These are phyloP conservation scores for Penicillium occitanis DNA, from an alignment of 2,329 filamentous ascomycete genomes.

Conservation along the genomic window DNA sequence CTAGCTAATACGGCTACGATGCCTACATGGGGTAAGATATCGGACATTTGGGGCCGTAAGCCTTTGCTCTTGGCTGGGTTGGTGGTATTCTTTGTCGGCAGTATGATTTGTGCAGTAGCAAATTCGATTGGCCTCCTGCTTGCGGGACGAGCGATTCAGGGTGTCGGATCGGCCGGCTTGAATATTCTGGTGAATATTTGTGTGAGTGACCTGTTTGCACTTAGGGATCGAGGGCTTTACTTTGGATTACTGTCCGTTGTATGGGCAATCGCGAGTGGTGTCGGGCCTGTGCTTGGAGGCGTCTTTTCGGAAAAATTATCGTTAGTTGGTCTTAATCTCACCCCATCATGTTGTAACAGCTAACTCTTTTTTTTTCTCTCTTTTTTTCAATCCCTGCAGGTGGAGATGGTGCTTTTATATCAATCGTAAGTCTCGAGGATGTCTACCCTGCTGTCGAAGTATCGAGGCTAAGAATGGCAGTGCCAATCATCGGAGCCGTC, in stretches of 20 bases:
- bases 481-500: constrained; percentile 56
- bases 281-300: constrained; percentile 48
- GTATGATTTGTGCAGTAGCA: constrained; percentile 51
- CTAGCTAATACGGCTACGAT: constrained; percentile 47
- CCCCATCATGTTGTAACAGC: background rate
- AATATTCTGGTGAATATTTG: constrained; percentile 51
- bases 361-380: background rate
- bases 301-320: constrained; percentile 17
- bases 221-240: constrained; percentile 45
- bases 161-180: constrained; percentile 51
- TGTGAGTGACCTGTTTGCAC: constrained; percentile 53
- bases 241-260: constrained; percentile 46
- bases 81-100: constrained; percentile 55
- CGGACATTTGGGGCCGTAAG: constrained; percentile 60
- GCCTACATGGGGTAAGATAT: constrained; percentile 37
- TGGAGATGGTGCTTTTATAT: constrained; percentile 60
- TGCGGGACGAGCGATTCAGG: constrained; percentile 50
- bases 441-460: background rate
- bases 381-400: constrained; percentile 22
- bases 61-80: constrained; percentile 52
- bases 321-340: background rate
- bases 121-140: constrained; percentile 52
- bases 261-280: constrained; percentile 52
- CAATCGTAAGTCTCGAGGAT: constrained; percentile 41
- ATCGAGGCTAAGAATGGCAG: constrained; percentile 22